Evolutionary conservation across 768 basidiomycete species (phyloP).

Genomic region (Pisolithus marmoratus): DNA sequence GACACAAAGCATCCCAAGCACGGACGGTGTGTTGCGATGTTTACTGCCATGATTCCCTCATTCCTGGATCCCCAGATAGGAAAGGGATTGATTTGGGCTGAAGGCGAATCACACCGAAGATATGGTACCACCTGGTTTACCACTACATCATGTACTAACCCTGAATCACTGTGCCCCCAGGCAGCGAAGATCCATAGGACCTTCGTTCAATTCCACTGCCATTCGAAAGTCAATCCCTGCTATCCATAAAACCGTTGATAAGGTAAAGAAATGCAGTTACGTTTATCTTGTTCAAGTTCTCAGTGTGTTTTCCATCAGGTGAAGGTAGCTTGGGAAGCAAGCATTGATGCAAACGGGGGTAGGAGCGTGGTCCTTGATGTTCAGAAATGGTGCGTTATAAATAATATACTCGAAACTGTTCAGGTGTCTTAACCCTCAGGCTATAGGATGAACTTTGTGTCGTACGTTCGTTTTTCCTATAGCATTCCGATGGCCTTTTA

Average conservation of each 20-base stretch:
- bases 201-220: constrained; percentile 21
- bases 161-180: neutral
- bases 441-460: constrained; percentile 22
- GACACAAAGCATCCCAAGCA: constrained; percentile 30
- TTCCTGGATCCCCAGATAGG: constrained; percentile 18
- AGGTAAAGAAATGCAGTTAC: constrained; percentile 9
- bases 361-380: constrained; percentile 27
- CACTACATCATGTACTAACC: neutral
- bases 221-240: constrained; percentile 17
- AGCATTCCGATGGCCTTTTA: neutral
- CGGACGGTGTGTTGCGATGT: constrained; percentile 17
- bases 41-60: neutral
- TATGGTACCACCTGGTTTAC: neutral
- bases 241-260: constrained; percentile 23
- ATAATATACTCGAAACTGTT: neutral
- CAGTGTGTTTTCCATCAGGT: constrained; percentile 12
- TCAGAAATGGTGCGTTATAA: constrained; percentile 18
- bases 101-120: neutral
- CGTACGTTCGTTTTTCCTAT: constrained; percentile 2
- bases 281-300: constrained; percentile 1
- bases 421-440: neutral
- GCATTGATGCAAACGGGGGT: constrained; percentile 5
- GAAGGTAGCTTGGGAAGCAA: constrained; percentile 22
- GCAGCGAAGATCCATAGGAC: constrained; percentile 21
- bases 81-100: neutral